These are phyloP conservation scores for Pharnaceum exiguum DNA, from an alignment of 148 eudicot genomes.

Conservation along the genomic window DNA sequence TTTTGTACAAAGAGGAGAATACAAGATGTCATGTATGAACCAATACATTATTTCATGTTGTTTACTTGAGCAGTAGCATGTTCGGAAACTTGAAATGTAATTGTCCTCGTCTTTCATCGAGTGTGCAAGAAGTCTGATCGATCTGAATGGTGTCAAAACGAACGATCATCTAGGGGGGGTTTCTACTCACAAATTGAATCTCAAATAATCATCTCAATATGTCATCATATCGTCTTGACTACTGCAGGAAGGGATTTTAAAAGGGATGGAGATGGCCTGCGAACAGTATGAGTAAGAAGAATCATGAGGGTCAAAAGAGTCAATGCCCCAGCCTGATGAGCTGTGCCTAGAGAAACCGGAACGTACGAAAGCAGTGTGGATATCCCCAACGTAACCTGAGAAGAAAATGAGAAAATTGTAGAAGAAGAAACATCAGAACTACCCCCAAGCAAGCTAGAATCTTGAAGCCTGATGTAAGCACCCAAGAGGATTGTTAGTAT, in stretches of 20 bases:
- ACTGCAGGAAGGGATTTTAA: background rate
- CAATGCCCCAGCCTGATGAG: constrained; percentile 97
- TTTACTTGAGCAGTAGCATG: too few species aligned
- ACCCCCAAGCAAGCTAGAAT: too few species aligned
- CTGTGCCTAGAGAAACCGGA: constrained; percentile 90
- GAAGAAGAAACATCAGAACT: background rate
- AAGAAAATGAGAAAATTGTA: background rate
- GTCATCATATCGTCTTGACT: background rate
- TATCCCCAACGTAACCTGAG: constrained; percentile 88
- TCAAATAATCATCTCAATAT: background rate
- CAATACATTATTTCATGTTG: too few species aligned
- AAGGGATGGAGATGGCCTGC: constrained; percentile 15
- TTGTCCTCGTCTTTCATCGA: too few species aligned
- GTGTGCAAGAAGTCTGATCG: background rate
- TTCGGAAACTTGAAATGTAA: too few species aligned
- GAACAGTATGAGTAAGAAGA: constrained; percentile 77
- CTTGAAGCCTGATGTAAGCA: too few species aligned
- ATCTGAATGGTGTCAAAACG: background rate
- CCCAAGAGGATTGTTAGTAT: background rate
- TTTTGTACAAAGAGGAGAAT: background rate
- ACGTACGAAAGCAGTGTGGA: constrained; percentile 83
- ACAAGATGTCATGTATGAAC: too few species aligned
- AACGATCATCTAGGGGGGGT: background rate
- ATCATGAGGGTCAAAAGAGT: constrained; percentile 73
- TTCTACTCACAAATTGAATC: background rate